These are phyloP conservation scores for Sorghum bicolor DNA, from an alignment of 176 grass and related monocot genomes.

Conservation along the genomic window DNA sequence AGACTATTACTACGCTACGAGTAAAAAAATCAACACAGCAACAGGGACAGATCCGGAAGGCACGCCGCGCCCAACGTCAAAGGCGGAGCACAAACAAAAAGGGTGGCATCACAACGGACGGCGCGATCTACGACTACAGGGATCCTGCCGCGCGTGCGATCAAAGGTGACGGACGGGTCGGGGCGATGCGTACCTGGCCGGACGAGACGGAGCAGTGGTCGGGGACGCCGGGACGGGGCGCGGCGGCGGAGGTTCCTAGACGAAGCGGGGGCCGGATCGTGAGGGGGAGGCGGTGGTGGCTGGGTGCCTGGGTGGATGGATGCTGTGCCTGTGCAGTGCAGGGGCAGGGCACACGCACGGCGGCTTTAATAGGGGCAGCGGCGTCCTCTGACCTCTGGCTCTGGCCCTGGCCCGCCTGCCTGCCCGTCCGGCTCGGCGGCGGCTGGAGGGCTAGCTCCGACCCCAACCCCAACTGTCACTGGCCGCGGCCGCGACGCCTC, in stretches of 20 bases:
- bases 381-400: not conserved
- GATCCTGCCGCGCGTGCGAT: not conserved
- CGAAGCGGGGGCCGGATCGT: not conserved
- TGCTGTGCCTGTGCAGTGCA: not conserved
- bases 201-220: not conserved
- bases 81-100: not conserved
- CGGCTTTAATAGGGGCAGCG: constrained; percentile 30
- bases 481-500: constrained; percentile 7
- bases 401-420: no score
- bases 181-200: constrained; percentile 20
- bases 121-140: constrained; percentile 2
- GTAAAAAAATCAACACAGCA: not conserved
- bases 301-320: not conserved
- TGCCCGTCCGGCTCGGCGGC: not conserved
- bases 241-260: constrained; percentile 9
- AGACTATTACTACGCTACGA: not conserved
- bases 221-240: not conserved
- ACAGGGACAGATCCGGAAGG: constrained; percentile 23
- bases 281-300: not conserved
- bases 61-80: not conserved
- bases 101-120: not conserved
- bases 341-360: not conserved
- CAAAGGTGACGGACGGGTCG: not conserved
- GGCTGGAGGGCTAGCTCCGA: not conserved
- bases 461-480: constrained; percentile 8